Evolutionary conservation across 1,284 basidiomycete genomes (phyloP).

Genomic region (Stygiomarasmius scandens): DNA sequence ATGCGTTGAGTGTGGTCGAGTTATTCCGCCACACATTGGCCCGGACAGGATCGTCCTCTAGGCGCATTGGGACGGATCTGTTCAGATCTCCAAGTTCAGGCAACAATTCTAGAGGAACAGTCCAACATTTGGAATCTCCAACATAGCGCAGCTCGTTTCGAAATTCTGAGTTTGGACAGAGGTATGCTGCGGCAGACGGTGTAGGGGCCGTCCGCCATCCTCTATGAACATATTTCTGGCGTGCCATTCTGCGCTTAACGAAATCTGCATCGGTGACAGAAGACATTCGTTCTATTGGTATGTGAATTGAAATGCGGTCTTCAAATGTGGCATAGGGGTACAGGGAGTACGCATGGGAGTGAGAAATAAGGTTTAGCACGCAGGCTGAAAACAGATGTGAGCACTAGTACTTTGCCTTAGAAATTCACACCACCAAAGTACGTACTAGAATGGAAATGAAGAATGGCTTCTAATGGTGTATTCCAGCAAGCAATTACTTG

Average conservation of each 20-base stretch:
- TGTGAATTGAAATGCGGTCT: conserved; percentile 3
- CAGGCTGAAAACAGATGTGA: conserved; percentile 33
- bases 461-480: conserved; percentile 36
- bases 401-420: background rate
- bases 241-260: conserved; percentile 6
- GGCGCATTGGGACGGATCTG: background rate
- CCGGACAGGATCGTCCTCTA: background rate
- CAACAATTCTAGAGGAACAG: conserved; percentile 2
- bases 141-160: conserved; percentile 12
- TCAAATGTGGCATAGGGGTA: conserved; percentile 19
- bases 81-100: background rate
- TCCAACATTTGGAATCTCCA: conserved; percentile 18
- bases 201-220: conserved; percentile 13
- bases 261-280: background rate
- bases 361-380: conserved; percentile 43
- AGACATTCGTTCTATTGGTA: no score
- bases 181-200: background rate
- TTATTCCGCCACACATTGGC: conserved; percentile 2
- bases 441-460: conserved; percentile 50
- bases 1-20: no score
- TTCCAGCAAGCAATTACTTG: conserved; percentile 36
- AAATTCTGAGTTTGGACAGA: background rate
- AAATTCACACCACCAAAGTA: background rate
- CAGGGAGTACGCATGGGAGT: conserved; percentile 17
- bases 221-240: conserved; percentile 18